A percentile compares a stretch with the other conserved stretches of the same genome.
Evolutionary conservation across 176 grass and related monocot genomes (phyloP).

Genomic region (Elymus sibiricus): DNA sequence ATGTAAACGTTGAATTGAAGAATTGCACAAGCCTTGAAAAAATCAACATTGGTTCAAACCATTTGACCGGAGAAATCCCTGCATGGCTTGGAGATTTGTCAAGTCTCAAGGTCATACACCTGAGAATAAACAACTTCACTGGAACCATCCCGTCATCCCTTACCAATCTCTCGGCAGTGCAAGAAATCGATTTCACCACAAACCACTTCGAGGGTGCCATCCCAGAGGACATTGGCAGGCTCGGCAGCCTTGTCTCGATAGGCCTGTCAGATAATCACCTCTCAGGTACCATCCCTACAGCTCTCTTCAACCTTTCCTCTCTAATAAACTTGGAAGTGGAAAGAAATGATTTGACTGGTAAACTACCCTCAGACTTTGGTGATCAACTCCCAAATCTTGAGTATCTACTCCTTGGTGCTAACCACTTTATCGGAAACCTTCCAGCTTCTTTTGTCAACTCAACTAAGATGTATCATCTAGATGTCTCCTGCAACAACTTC

Average conservation of each 20-base stretch:
- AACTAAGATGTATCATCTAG: slow-evolving; percentile 14
- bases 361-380: slow-evolving; percentile 29
- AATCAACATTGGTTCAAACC: neutral
- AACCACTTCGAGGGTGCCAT: slow-evolving; percentile 23
- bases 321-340: neutral
- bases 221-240: slow-evolving; percentile 5
- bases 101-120: neutral
- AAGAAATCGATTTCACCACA: accelerated
- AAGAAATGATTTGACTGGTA: slow-evolving; percentile 25
- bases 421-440: slow-evolving; percentile 35
- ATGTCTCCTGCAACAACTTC: slow-evolving; percentile 37
- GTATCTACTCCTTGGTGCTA: neutral
- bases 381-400: slow-evolving; percentile 27
- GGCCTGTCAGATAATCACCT: neutral
- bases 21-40: slow-evolving; percentile 6
- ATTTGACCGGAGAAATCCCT: slow-evolving; percentile 1
- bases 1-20: neutral
- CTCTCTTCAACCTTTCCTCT: slow-evolving; percentile 37
- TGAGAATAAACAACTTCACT: neutral
- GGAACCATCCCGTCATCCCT: slow-evolving; percentile 15
- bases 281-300: slow-evolving; percentile 25
- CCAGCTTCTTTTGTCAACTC: slow-evolving; percentile 39
- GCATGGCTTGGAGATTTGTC: neutral
- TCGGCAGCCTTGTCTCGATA: neutral
- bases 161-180: neutral